Base-by-base conservation (phyloP, 345 rosid species). In the Gossypium rotundifolium region DNA sequence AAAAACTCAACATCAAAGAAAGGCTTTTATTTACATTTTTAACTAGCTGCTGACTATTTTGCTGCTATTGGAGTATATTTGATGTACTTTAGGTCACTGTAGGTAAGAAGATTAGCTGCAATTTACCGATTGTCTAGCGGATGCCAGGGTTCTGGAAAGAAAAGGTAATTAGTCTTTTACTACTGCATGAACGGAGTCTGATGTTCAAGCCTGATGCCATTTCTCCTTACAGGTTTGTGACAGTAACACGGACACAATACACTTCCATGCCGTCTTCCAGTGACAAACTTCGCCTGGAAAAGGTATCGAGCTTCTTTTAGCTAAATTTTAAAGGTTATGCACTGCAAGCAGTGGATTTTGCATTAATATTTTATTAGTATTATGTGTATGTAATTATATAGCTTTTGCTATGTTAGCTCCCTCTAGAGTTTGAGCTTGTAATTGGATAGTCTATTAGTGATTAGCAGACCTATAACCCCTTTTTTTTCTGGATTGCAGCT, bases 231-330 rank as follows among this genome's bases (percentile, higher is more conserved):
- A 91, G 96, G 33, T 91, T 93, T 78, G 96, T 93, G 55, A 90
- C 85, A 0, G 96, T 91, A 77, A 74, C 84, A 54, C 83, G 84
- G 65, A 90, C 97, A 2, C 89, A 76, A 33, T 88, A 87, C 75
- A 95, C 99, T n/a, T 79, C 88, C 82, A 80, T 93, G 90, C 97
- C 99, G 65, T 91, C 97, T 17, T 76, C 94, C 3, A 82, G 80
- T 7, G 94, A 90, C 82, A 89, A 82, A 83, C 75, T 85, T 78
- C 97, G 96, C 51, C 81, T 95, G 62, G 91, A 91, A 79, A 91
- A 93, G 93, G 93, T 90, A 54, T 12, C 25, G 46, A 13, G 17
- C 51, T 58, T 40, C 62, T 23, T 75, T n/a, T 25, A 49, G 62
- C 65, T 46, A 11, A 55, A n/a, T n/a, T 17, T 38, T 71, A 59